Conservation (phyloP, 2,329 filamentous ascomycete genomes). For the Erysiphe pulchra region DNA sequence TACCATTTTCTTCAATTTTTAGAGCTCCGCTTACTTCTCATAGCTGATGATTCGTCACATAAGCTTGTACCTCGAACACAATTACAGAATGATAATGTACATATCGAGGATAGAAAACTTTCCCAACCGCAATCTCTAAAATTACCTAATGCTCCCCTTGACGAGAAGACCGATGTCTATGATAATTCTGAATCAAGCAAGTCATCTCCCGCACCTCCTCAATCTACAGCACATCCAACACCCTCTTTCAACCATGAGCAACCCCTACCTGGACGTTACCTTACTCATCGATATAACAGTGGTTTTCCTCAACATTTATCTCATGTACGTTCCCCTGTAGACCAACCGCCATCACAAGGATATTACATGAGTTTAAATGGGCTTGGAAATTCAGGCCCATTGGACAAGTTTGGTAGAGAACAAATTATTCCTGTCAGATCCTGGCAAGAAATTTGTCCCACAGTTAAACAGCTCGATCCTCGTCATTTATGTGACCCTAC, state of each 20-base stretch:
- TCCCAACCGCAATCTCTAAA: conserved; percentile 6
- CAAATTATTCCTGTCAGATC: conserved; percentile 12
- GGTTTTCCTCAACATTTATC: conserved; percentile 9
- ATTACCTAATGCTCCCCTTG: conserved; percentile 21
- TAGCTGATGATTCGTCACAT: background rate
- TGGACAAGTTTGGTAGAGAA: conserved; percentile 7
- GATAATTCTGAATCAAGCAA: conserved; percentile 27
- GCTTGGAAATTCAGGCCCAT: conserved; percentile 4
- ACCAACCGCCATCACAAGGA: conserved; percentile 7
- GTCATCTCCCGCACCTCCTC: conserved; percentile 24
- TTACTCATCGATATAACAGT: conserved; percentile 7
- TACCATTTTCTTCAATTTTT: background rate
- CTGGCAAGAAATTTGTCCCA: conserved; percentile 14
- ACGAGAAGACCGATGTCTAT: conserved; percentile 30
- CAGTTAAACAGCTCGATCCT: conserved; percentile 8
- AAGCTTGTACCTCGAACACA: conserved; percentile 12
- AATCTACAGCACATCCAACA: background rate
- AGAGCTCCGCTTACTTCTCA: background rate
- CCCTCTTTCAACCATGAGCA: background rate
- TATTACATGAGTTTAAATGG: conserved; percentile 8
- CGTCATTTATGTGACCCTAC: conserved; percentile 21
- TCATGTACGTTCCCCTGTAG: conserved; percentile 10
- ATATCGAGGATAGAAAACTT: conserved; percentile 3
- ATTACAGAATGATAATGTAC: conserved; percentile 9
- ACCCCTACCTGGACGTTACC: conserved; percentile 7